Conservation (phyloP, 768 basidiomycete genomes). For the Lactarius sanguifluus region DNA sequence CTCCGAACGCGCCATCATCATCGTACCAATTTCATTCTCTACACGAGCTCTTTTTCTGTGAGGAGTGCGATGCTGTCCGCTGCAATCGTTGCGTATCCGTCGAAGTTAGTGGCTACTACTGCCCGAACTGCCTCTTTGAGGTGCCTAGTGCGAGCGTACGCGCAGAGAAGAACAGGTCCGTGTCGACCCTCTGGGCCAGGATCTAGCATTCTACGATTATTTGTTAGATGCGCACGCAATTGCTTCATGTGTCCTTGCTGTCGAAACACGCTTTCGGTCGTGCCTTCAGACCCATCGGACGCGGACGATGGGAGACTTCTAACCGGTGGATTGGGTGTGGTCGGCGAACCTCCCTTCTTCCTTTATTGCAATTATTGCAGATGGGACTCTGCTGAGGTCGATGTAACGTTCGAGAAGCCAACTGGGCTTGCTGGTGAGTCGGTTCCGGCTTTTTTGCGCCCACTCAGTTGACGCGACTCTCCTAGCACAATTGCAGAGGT, state of each 20-base stretch:
- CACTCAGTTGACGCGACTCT: slow-evolving; percentile 13
- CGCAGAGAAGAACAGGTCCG: slow-evolving; percentile 92
- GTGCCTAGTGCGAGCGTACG: slow-evolving; percentile 98
- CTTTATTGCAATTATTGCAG: slow-evolving; percentile 90
- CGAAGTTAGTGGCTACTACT: slow-evolving; percentile 97
- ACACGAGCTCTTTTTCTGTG: slow-evolving; percentile 90
- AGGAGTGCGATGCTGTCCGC: slow-evolving; percentile 94
- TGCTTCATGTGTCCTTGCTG: slow-evolving; percentile 97
- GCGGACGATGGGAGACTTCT: slow-evolving; percentile 52
- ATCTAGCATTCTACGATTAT: slow-evolving; percentile 6
- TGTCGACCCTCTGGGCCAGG: slow-evolving; percentile 1
- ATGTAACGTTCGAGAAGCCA: slow-evolving; percentile 93
- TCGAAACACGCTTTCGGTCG: slow-evolving; percentile 83
- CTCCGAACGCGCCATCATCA: slow-evolving; percentile 74
- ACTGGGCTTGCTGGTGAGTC: slow-evolving; percentile 87
- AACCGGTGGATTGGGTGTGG: slow-evolving; percentile 51
- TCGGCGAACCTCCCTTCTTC: slow-evolving; percentile 88
- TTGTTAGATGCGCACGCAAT: slow-evolving; percentile 87
- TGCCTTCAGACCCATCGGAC: slow-evolving; percentile 82
- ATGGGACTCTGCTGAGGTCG: slow-evolving; percentile 93
- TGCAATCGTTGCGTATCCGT: slow-evolving; percentile 90
- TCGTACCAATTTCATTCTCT: slow-evolving; percentile 81
- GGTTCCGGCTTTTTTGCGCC: not conserved
- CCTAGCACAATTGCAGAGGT: slow-evolving; percentile 86
- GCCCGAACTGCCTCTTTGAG: slow-evolving; percentile 97